phyloP scores from a whole-genome alignment of 257 asterid genomes.

The Prunella vulgaris region DNA sequence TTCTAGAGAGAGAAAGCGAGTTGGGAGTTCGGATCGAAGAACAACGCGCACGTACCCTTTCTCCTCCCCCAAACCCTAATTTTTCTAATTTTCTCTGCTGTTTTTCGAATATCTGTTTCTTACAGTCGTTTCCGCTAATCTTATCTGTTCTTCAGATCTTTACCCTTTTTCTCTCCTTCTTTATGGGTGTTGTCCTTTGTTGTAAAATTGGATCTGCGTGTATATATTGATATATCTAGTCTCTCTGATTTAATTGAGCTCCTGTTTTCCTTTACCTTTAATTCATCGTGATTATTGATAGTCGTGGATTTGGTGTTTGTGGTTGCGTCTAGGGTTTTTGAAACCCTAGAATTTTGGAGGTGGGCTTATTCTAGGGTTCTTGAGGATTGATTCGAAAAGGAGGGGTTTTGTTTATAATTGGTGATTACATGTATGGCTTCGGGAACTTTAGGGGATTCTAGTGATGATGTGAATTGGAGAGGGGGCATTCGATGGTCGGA shows the following conservation, averaged over 20 bases:
- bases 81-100: not conserved
- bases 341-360: constrained; percentile 41
- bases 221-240: constrained; percentile 3
- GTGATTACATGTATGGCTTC: constrained; percentile 58
- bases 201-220: constrained; percentile 25
- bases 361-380: constrained; percentile 30
- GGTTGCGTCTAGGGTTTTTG: constrained; percentile 34
- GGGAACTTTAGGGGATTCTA: constrained; percentile 32
- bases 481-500: constrained; percentile 35
- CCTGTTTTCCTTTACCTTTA: constrained; percentile 20
- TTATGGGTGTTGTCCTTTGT: constrained; percentile 13
- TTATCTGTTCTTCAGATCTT: constrained; percentile 10
- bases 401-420: constrained; percentile 20
- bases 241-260: constrained; percentile 18
- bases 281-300: not conserved
- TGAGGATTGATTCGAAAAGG: constrained; percentile 24
- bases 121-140: constrained; percentile 1
- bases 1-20: constrained; percentile 44
- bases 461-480: constrained; percentile 34
- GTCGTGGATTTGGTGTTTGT: constrained; percentile 16
- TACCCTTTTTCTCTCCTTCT: not conserved
- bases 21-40: constrained; percentile 41
- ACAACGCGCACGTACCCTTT: constrained; percentile 23
- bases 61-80: constrained; percentile 45
- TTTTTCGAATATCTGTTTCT: not conserved